phyloP scores from a whole-genome alignment of 2,329 filamentous ascomycete genomes.

The Rhytidhysteron rufulum region DNA sequence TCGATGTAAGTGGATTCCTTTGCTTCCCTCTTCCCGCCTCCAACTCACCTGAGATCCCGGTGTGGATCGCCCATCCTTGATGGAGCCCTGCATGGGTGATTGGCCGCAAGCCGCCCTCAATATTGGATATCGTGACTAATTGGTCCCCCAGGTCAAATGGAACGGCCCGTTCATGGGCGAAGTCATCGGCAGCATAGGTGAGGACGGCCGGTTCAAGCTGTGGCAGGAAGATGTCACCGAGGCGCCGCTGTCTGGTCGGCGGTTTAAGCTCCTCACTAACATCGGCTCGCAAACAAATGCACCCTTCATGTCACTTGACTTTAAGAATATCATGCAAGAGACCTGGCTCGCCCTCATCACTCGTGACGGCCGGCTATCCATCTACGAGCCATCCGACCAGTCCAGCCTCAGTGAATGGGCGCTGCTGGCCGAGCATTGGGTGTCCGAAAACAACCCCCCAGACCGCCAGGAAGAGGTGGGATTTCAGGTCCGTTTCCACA shows the following conservation, averaged over 20 bases:
- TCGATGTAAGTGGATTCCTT: conserved; percentile 74
- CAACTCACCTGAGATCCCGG: no score
- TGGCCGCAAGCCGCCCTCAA: background rate
- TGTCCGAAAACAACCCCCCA: conserved; percentile 60
- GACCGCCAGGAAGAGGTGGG: conserved; percentile 78
- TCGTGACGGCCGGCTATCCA: conserved; percentile 71
- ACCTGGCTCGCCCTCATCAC: conserved; percentile 84
- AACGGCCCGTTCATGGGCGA: conserved; percentile 86
- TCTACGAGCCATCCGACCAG: conserved; percentile 82
- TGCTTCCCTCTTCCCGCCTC: no score
- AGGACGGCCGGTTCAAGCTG: conserved; percentile 84
- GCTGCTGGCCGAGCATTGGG: conserved; percentile 69
- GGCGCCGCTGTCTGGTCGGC: conserved; percentile 66
- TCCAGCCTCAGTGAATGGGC: conserved; percentile 76
- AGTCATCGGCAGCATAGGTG: conserved; percentile 80
- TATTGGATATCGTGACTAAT: conserved; percentile 13
- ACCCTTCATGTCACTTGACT: conserved; percentile 73
- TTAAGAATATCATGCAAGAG: conserved; percentile 79
- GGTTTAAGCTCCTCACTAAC: conserved; percentile 70
- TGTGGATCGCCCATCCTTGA: conserved; percentile 9
- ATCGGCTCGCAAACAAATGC: conserved; percentile 64
- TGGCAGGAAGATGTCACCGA: conserved; percentile 90
- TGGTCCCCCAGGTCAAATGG: conserved; percentile 75
- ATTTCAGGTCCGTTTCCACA: conserved; percentile 84
- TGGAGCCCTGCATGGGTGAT: conserved; percentile 3